Evolutionary conservation across 176 grass and related monocot species (phyloP).

Genomic region (Oryza nivara): DNA sequence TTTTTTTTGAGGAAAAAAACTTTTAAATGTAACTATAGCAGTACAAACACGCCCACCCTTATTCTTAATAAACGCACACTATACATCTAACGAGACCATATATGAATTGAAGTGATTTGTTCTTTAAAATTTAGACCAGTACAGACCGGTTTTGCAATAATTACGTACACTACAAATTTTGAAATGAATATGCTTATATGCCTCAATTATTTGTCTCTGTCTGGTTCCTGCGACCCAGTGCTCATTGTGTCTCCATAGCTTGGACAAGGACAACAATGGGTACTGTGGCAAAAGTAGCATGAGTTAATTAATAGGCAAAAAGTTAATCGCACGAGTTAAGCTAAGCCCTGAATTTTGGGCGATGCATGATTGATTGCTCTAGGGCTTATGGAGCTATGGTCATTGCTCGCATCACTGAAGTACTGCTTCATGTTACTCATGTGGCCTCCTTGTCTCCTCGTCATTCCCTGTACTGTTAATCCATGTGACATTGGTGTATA

Average conservation of each 20-base stretch:
- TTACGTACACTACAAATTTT: not conserved
- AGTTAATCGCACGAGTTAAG: not conserved
- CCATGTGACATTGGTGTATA: slow-evolving; percentile 13
- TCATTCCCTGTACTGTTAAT: slow-evolving; percentile 38
- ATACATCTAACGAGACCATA: no score
- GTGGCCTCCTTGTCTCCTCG: slow-evolving; percentile 36
- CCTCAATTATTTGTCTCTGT: not conserved
- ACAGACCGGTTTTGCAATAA: not conserved
- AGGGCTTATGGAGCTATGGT: not conserved
- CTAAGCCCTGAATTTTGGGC: slow-evolving; percentile 24
- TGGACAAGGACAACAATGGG: not conserved
- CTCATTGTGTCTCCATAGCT: not conserved
- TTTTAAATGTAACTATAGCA: no score
- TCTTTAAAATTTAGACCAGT: not conserved
- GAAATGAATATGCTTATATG: not conserved
- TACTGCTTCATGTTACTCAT: slow-evolving; percentile 9
- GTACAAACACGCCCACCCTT: no score
- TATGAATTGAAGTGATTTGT: no score
- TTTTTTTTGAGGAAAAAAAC: no score
- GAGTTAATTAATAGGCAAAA: slow-evolving; percentile 18
- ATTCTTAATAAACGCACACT: no score
- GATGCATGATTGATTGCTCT: slow-evolving; percentile 11
- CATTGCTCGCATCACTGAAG: not conserved
- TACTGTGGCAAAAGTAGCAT: slow-evolving; percentile 19
- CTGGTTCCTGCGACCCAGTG: not conserved